Evolutionary conservation across 495 filamentous ascomycete genomes (phyloP).

Genomic region (Hyaloscypha hepaticicola): DNA sequence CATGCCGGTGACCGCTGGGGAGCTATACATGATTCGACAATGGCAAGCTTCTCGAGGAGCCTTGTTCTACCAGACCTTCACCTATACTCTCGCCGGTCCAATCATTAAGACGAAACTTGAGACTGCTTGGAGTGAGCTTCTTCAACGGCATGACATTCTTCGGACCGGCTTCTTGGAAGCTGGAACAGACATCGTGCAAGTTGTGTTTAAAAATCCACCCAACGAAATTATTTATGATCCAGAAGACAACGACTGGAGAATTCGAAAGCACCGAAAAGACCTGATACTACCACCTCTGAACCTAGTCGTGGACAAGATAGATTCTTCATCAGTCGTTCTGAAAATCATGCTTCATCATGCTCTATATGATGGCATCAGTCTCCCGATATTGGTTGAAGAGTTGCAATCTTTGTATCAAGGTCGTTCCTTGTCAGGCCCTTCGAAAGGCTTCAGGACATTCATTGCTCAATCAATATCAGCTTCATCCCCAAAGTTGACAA

Average conservation of each 20-base stretch:
- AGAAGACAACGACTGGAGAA: conserved; percentile 21
- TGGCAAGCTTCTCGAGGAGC: conserved; percentile 55
- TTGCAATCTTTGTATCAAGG: conserved; percentile 42
- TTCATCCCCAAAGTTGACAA: conserved; percentile 15
- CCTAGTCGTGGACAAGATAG: conserved; percentile 25
- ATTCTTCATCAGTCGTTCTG: conserved; percentile 20
- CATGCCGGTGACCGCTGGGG: conserved; percentile 57
- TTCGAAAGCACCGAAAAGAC: conserved; percentile 8
- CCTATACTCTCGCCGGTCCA: conserved; percentile 39
- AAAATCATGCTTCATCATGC: conserved; percentile 55
- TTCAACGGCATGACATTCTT: conserved; percentile 49
- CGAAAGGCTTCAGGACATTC: conserved; percentile 22
- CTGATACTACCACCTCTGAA: conserved; percentile 27
- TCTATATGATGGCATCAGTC: conserved; percentile 57
- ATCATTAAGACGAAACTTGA: conserved; percentile 39
- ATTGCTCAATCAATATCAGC: conserved; percentile 22
- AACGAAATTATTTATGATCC: conserved; percentile 21
- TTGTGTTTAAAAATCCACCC: conserved; percentile 35
- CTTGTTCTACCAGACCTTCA: conserved; percentile 57
- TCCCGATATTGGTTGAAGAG: conserved; percentile 47
- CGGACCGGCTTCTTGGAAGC: conserved; percentile 43
- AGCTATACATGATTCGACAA: conserved; percentile 56
- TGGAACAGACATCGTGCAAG: conserved; percentile 30
- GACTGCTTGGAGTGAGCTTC: conserved; percentile 53
- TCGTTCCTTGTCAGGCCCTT: not conserved